phyloP scores from a whole-genome alignment of 805 yeast species.

The Starmerella floris region DNA sequence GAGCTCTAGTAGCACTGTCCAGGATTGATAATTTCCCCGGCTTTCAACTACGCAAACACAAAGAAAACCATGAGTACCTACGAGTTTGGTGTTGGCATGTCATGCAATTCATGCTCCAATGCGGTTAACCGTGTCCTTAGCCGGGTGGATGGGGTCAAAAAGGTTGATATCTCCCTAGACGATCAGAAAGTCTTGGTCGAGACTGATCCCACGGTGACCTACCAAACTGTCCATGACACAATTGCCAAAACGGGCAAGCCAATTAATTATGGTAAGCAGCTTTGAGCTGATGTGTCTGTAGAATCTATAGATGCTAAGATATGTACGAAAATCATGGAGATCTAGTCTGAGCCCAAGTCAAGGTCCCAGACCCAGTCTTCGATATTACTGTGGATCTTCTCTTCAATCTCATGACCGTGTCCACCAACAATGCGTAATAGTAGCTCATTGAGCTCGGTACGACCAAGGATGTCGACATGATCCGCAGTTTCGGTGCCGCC shows the following conservation, averaged over 20 bases:
- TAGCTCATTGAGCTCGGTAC: constrained; percentile 82
- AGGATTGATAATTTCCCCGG: no score
- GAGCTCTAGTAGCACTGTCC: no score
- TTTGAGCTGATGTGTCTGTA: not conserved
- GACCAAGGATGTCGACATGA: constrained; percentile 91
- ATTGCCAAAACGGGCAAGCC: constrained; percentile 87
- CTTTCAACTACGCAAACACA: no score
- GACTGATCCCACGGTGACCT: constrained; percentile 41
- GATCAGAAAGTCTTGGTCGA: constrained; percentile 70
- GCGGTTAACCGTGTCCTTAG: constrained; percentile 70
- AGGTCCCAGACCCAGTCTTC: constrained; percentile 47
- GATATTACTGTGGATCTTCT: constrained; percentile 45
- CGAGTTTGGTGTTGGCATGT: constrained; percentile 24
- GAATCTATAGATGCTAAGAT: not conserved
- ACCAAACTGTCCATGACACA: constrained; percentile 65
- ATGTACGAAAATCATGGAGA: not conserved
- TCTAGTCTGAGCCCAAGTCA: constrained; percentile 30
- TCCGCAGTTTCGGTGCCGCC: constrained; percentile 98
- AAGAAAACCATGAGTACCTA: constrained; percentile 9
- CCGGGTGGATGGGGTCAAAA: constrained; percentile 59
- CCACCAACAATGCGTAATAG: constrained; percentile 75
- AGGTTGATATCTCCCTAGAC: constrained; percentile 61
- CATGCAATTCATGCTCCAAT: constrained; percentile 51
- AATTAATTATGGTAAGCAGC: constrained; percentile 47
- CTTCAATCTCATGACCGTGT: constrained; percentile 50